Base-by-base conservation (phyloP, 2,329 filamentous ascomycete species). In the Aureobasidium sp. region DNA sequence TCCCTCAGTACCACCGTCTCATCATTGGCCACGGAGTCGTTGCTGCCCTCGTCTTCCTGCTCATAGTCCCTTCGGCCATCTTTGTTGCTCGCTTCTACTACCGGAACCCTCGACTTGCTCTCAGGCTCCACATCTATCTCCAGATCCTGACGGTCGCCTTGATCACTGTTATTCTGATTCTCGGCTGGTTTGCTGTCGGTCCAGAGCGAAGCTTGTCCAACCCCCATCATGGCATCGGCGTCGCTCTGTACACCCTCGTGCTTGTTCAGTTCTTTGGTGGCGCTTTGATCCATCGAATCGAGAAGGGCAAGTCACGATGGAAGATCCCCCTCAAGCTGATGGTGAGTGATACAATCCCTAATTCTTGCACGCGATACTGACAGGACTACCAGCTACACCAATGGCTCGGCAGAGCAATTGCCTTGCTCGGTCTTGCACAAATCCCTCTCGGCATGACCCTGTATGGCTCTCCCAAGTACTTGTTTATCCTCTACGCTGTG, bases 381-480 rank as follows among this genome's bases (percentile, higher is more conserved):
- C 10, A 35, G n/a, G 13, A 38, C 3, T 65, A 42, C 64, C 69
- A 71, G 80, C 73, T 97, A 43, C 94, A 99, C 75, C 88, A 92
- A 70, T 96, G 94, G 90, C 75, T 89, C 19, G 94, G 94, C 19
- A 81, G 92, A 61, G 77, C 83, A 0, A 84, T 93, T 67, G 87
- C 89, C 2, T 74, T 97, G 19, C 78, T 99, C 4, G 94, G 90
- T 0, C 85, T 97, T 65, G 82, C 86, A 3, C 94, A 99, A 71
- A 84, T 99, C 11, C 88, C 94, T 0, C 79, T 99, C 0, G 94
- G 94, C 0, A 79, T 99, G 49, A 92, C 92, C 0, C 79, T 99
- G 1, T 99, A 96, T 69, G 94, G 94, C 6, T 96, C 92, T 31
- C 93, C 94, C 5, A 84, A 87, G 68, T 83, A 82, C 38, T 80